These are phyloP conservation scores for Colletotrichum spaethianum DNA, from an alignment of 2,329 filamentous ascomycete genomes.

Conservation along the genomic window DNA sequence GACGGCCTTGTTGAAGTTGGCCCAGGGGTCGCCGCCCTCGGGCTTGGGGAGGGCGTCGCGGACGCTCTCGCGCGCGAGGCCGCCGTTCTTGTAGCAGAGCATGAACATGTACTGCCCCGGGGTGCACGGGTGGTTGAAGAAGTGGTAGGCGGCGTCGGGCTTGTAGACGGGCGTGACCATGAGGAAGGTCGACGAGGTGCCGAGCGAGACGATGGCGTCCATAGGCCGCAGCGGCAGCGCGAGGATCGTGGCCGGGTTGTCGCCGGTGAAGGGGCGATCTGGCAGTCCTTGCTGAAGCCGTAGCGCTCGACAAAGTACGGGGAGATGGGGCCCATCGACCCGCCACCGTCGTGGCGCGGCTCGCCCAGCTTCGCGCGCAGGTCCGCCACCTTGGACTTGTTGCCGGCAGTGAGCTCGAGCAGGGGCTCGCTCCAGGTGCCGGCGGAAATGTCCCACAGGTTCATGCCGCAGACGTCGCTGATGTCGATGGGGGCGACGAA, in stretches of 20 bases:
- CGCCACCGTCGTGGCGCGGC: conserved; percentile 85
- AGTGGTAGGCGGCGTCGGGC: conserved; percentile 92
- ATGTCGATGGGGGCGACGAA: conserved; percentile 91
- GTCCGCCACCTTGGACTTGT: conserved; percentile 66
- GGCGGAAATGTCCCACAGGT: conserved; percentile 89
- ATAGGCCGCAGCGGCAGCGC: conserved; percentile 88
- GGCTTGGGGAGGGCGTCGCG: conserved; percentile 81
- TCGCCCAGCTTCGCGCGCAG: conserved; percentile 85
- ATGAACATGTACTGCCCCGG: conserved; percentile 98
- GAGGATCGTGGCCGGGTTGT: conserved; percentile 96
- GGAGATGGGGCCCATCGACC: conserved; percentile 81
- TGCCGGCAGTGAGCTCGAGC: conserved; percentile 81
- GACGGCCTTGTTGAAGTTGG: conserved; percentile 82
- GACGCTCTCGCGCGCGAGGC: conserved; percentile 90
- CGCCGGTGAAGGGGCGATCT: conserved; percentile 90
- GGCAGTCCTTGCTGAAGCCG: conserved; percentile 82
- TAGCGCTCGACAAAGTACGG: conserved; percentile 85
- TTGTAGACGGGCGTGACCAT: conserved; percentile 96
- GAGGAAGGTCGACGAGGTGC: conserved; percentile 96
- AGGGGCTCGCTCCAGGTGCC: conserved; percentile 82
- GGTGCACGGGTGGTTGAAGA: conserved; percentile 97
- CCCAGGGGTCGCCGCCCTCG: conserved; percentile 74
- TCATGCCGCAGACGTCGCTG: conserved; percentile 95
- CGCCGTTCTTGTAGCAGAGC: conserved; percentile 99
- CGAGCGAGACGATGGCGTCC: conserved; percentile 94